Base-by-base conservation (phyloP, 1,284 basidiomycete species). In the Pseudozyma sp. region DNA sequence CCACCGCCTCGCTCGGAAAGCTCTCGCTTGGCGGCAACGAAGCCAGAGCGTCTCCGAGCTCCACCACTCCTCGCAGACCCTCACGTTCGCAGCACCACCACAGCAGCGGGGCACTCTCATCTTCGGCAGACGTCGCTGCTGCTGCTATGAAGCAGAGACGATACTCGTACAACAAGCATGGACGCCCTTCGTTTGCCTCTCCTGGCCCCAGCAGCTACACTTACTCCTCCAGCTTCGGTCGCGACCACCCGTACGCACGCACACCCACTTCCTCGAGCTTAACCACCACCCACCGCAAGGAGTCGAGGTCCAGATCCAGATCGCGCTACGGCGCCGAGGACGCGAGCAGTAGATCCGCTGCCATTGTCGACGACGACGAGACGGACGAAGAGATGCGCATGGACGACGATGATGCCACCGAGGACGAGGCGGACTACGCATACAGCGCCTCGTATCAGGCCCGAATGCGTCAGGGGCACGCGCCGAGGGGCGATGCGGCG, bases 321-420 rank as follows among this genome's bases (percentile, higher is more conserved):
- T 51, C 63, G 17, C 48, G 67, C 16, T 55, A 70, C 39, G 59
- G 59, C 44, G 46, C 47, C 24, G 63, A 69, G 10, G 67, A 60
- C 1, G 35, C 39, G 4, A 44, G 29, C 5, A 44, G 48, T n/a
- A 51, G 62, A 49, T 56, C 54, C 3, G 44, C 43, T 19, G 49
- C 54, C 13, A 45, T 40, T 19, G 62, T 57, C 8, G 81, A 82
- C 40, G 82, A 83, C 49, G 82, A 84, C 50, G 81, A 79, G 65
- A 82, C 81, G 9, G 81, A 83, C 57, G 82, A 84, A 29, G 81
- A 84, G 60, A 74, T 80, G 72, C 66, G 66, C 31, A 68, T 78
- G 55, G 75, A 68, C 44, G 78, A 79, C 30, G 80, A 78, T 37
- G 73, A 78, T 40, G 78, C 68, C 4, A 81, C 80, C 13, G 81